Base-by-base conservation (phyloP, 306 rosid species). In the Boehmeria nivea region DNA sequence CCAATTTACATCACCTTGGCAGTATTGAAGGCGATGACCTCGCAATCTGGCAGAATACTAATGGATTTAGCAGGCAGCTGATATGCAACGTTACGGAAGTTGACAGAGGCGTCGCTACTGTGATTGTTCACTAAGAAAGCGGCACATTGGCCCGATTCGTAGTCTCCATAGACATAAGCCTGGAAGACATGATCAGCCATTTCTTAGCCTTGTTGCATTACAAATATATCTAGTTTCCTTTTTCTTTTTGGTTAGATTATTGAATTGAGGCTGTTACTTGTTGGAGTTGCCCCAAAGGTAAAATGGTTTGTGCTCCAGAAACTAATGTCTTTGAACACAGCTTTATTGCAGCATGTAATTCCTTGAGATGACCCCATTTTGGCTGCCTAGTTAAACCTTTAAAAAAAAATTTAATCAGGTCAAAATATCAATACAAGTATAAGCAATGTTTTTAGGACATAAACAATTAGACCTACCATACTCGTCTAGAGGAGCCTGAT, bases 341-440 rank as follows among this genome's bases (percentile, higher is more conserved):
- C 74, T 86, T 83, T 46, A 81, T 57, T 59, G 81, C 76, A 20
- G 82, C 84, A 54, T 86, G 95, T 46, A 86, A 53, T 13, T 83
- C 73, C 80, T 76, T 86, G 12, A 86, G 88, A 81, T 86, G 95
- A 3, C 84, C 81, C 83, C 82, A 86, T 55, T 81, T 83, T 64
- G 95, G 84, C 64, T 86, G 80, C 53, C 70, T 81, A 34, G 68
- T 45, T 36, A 79, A 76, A 53, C 95, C 95, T 86, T 75, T 34
- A 55, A 24, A 23, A 31, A 63, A 42, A 52, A 37, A 38, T 43
- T 43, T 50, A 56, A 42, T 21, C 24, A 60, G 59, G 58, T 60
- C 22, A 27, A 26, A 11, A 18, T 14, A 36, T 24, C 59, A 2
- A 43, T 37, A 8, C 19, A 57, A 19, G 10, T 26, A 50, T 22